Evolutionary conservation across 1,284 basidiomycete species (phyloP).

Genomic region (Ceratobasidium sp.): DNA sequence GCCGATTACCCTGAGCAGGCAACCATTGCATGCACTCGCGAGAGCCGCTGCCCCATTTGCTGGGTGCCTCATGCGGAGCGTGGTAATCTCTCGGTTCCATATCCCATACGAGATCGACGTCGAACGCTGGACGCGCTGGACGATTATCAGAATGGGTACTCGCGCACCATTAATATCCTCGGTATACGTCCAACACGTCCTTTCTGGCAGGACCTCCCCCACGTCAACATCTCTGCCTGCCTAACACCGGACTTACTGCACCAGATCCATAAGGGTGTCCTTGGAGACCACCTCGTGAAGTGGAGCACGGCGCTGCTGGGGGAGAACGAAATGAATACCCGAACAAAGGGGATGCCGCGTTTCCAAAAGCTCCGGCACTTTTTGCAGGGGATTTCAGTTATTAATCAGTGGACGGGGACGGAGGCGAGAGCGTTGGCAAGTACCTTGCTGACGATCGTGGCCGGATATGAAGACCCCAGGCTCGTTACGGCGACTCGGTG

Average conservation of each 20-base stretch:
- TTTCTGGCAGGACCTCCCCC: background rate
- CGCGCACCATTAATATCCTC: background rate
- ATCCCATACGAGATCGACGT: background rate
- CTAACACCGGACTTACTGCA: constrained; percentile 56
- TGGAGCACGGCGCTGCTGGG: constrained; percentile 46
- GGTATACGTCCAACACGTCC: background rate
- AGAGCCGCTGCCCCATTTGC: constrained; percentile 39
- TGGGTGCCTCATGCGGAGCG: background rate
- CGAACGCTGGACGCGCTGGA: background rate
- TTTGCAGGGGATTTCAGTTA: constrained; percentile 25
- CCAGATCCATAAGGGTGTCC: constrained; percentile 56
- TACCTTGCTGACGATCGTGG: constrained; percentile 16
- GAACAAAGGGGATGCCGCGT: constrained; percentile 38
- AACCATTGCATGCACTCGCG: constrained; percentile 45
- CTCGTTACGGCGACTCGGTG: constrained; percentile 28
- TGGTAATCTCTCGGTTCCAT: background rate
- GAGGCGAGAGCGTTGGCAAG: constrained; percentile 46
- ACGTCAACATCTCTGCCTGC: constrained; percentile 41
- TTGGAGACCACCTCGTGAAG: constrained; percentile 52
- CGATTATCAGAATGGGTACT: constrained; percentile 16
- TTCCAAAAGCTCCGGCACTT: constrained; percentile 37
- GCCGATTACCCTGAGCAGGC: constrained; percentile 52
- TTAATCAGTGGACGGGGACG: constrained; percentile 46
- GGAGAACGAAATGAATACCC: constrained; percentile 36
- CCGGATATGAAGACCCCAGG: background rate